Percentiles rank a stretch among this genome's conserved stretches.
These are phyloP conservation scores for Stellera chamaejasme DNA, from an alignment of 345 rosid genomes.

Conservation along the genomic window DNA sequence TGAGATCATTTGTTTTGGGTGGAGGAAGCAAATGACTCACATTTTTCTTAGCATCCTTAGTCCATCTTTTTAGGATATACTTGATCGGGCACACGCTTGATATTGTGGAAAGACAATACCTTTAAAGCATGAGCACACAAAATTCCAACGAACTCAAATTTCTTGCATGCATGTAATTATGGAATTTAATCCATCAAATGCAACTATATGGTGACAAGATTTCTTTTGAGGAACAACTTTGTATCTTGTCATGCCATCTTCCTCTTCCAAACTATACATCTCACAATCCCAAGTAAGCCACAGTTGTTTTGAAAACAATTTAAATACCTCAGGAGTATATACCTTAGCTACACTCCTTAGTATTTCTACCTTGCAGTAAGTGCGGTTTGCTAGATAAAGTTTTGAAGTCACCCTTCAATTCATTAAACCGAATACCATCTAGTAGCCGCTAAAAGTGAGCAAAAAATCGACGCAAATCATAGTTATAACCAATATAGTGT, in stretches of 20 bases:
- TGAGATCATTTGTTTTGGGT: too few species aligned
- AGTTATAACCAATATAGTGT: too few species aligned
- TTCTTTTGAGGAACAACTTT: conserved; percentile 19
- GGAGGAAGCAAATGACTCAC: too few species aligned
- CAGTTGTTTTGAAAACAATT: conserved; percentile 9
- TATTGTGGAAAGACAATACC: conserved; percentile 12
- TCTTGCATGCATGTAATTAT: too few species aligned
- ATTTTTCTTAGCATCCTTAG: too few species aligned
- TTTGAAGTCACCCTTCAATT: conserved; percentile 19
- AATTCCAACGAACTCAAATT: conserved; percentile 24
- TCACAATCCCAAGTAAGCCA: conserved; percentile 22
- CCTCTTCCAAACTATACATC: background rate
- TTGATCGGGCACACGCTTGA: too few species aligned
- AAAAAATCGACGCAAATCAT: conserved; percentile 11
- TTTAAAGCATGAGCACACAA: conserved; percentile 28
- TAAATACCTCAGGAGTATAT: conserved; percentile 24
- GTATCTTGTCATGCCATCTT: conserved; percentile 14
- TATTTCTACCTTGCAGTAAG: conserved; percentile 23
- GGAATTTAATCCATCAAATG: conserved; percentile 25
- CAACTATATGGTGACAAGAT: conserved; percentile 18
- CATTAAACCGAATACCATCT: conserved; percentile 20
- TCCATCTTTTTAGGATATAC: too few species aligned
- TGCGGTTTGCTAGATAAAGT: conserved; percentile 20
- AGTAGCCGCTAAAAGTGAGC: conserved; percentile 19
- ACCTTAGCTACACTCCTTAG: conserved; percentile 23